These are phyloP conservation scores for Litchi chinensis DNA, from an alignment of 345 rosid genomes.

Conservation along the genomic window DNA sequence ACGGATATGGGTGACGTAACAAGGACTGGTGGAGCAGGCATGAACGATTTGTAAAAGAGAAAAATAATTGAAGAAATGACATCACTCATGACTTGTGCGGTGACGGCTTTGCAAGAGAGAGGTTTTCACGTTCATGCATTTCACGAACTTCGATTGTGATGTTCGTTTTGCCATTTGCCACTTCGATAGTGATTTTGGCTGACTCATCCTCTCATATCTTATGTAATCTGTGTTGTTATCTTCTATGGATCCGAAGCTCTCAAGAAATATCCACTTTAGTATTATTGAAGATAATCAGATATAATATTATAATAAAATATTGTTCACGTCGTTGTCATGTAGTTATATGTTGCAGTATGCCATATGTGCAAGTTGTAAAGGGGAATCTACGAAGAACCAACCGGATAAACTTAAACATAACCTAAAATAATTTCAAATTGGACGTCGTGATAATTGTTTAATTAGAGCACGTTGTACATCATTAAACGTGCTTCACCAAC, in stretches of 20 bases:
- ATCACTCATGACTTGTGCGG: neutral
- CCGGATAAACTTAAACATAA: neutral
- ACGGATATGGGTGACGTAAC: neutral
- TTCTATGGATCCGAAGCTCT: neutral
- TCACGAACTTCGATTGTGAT: neutral
- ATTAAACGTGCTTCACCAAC: neutral
- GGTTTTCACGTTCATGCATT: slow-evolving; percentile 3
- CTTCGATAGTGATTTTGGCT: neutral
- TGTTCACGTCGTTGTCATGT: neutral
- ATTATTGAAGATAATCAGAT: too few relatives aligned
- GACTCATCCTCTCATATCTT: neutral
- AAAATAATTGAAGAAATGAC: neutral
- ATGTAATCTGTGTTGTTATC: too few relatives aligned
- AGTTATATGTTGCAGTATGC: neutral
- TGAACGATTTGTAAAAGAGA: neutral
- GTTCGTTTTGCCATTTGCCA: neutral
- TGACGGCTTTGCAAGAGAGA: neutral
- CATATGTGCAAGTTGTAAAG: neutral
- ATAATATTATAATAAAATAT: too few relatives aligned
- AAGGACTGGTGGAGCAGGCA: neutral
- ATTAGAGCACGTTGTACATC: too few relatives aligned
- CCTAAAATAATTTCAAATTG: neutral
- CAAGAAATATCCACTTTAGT: neutral
- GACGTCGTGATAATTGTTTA: too few relatives aligned
- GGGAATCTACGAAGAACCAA: slow-evolving; percentile 2